Conservation (phyloP, 805 yeast genomes). For the Cyberlindnera samutprakarnensis region DNA sequence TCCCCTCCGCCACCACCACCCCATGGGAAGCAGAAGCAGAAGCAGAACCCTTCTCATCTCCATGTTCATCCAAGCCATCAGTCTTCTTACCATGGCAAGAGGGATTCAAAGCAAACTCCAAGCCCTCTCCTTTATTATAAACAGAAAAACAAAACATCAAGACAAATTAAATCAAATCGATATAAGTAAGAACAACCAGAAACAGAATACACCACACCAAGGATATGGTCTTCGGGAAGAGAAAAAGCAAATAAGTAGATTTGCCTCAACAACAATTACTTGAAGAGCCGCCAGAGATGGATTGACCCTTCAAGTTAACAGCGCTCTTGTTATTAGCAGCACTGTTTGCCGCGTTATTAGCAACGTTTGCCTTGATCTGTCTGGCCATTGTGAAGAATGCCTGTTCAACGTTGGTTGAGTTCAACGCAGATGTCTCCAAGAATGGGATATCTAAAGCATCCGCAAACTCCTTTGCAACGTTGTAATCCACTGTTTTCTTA, state of each 20-base stretch:
- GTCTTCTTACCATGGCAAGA: too few species aligned
- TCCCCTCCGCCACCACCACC: too few species aligned
- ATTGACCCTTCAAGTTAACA: slow-evolving; percentile 68
- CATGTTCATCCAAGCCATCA: too few species aligned
- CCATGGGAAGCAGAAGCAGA: too few species aligned
- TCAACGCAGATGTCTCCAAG: slow-evolving; percentile 92
- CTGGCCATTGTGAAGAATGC: slow-evolving; percentile 98
- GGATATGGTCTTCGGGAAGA: too few species aligned
- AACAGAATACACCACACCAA: too few species aligned
- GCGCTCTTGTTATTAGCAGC: slow-evolving; percentile 45
- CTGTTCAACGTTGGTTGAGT: slow-evolving; percentile 95
- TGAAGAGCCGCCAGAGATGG: slow-evolving; percentile 31
- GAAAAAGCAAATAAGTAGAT: slow-evolving; percentile 1
- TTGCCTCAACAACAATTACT: slow-evolving; percentile 11
- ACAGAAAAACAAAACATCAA: too few species aligned
- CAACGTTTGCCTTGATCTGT: slow-evolving; percentile 94
- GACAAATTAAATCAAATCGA: too few species aligned
- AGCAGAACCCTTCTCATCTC: too few species aligned
- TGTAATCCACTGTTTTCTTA: slow-evolving; percentile 91
- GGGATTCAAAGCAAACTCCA: too few species aligned
- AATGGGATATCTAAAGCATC: slow-evolving; percentile 92
- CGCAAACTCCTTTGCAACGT: slow-evolving; percentile 95
- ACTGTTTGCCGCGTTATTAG: slow-evolving; percentile 38
- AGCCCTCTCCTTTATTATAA: too few species aligned
- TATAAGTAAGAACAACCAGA: too few species aligned